Percentiles rank a stretch among this genome's conserved stretches.
Conservation (phyloP, 352 stramenopile genomes). For the Pythium aphanidermatum region DNA sequence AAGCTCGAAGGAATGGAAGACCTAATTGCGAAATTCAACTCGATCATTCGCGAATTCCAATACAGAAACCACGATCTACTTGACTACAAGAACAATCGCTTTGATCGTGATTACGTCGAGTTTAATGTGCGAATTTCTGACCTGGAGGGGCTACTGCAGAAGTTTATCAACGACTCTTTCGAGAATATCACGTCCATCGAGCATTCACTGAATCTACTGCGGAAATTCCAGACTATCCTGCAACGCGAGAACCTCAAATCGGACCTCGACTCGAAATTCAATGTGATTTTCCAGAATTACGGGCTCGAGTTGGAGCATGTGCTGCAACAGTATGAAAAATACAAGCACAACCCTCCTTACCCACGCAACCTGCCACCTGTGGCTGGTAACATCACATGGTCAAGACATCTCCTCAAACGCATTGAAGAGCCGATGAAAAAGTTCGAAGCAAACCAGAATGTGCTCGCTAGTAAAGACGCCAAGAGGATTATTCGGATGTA, state of each 20-base stretch:
- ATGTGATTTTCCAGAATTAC: conserved; percentile 99
- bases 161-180: conserved; percentile 99
- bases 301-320: conserved; percentile 97
- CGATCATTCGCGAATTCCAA: conserved; percentile 96
- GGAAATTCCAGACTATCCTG: conserved; percentile 97
- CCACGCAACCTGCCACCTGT: conserved; percentile 96
- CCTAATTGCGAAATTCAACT: conserved; percentile 92
- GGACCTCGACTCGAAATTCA: conserved; percentile 98
- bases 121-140: conserved; percentile 95
- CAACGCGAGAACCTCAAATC: conserved; percentile 98
- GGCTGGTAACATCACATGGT: conserved; percentile 98
- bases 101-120: conserved; percentile 96
- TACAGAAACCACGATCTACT: conserved; percentile 96
- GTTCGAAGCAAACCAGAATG: conserved; percentile 97
- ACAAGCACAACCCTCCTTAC: conserved; percentile 97
- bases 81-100: conserved; percentile 98
- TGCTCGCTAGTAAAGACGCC: conserved; percentile 95
- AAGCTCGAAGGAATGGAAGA: conserved; percentile 91
- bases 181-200: conserved; percentile 98
- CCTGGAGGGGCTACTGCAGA: conserved; percentile 94
- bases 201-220: conserved; percentile 94
- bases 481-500: conserved; percentile 99
- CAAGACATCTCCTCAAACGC: conserved; percentile 94
- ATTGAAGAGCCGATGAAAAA: conserved; percentile 99
- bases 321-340: conserved; percentile 97